Evolutionary conservation across 2,329 filamentous ascomycete genomes (phyloP).

Genomic region (Proliferodiscus dingleyae): DNA sequence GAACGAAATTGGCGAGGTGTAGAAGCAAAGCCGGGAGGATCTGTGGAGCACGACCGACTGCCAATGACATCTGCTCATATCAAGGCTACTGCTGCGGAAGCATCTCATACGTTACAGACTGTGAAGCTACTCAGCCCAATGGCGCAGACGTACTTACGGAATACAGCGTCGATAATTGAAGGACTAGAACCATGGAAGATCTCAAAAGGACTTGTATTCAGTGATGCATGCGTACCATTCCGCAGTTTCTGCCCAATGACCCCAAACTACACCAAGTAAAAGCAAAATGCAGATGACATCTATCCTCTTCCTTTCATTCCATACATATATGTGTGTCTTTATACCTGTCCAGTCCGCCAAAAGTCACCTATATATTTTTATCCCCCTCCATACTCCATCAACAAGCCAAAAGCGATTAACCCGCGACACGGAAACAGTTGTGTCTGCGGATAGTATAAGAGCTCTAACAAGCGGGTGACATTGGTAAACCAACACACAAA

Average conservation of each 20-base stretch:
- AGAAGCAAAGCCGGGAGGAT: no score
- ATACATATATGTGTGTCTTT: not conserved
- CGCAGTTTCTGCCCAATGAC: not conserved
- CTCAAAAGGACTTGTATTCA: constrained; percentile 1
- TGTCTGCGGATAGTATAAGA: not conserved
- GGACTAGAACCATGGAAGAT: not conserved
- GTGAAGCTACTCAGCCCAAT: no score
- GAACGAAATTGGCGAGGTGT: no score
- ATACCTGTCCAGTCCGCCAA: not conserved
- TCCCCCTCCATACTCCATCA: not conserved
- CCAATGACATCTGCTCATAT: no score
- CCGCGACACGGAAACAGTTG: not conserved
- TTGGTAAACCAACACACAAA: not conserved
- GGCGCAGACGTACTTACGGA: no score
- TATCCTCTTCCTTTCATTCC: not conserved
- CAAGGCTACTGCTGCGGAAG: no score
- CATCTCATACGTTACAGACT: no score
- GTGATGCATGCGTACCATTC: not conserved
- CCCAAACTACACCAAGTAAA: not conserved
- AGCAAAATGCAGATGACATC: not conserved
- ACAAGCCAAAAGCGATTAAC: not conserved
- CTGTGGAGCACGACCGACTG: no score
- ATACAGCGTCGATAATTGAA: no score
- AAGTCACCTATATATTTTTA: not conserved
- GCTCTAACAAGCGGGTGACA: not conserved